Percentiles rank a stretch among this genome's conserved stretches.
Evolutionary conservation across 495 filamentous ascomycete genomes (phyloP).

Genomic region (Neurospora sp.): DNA sequence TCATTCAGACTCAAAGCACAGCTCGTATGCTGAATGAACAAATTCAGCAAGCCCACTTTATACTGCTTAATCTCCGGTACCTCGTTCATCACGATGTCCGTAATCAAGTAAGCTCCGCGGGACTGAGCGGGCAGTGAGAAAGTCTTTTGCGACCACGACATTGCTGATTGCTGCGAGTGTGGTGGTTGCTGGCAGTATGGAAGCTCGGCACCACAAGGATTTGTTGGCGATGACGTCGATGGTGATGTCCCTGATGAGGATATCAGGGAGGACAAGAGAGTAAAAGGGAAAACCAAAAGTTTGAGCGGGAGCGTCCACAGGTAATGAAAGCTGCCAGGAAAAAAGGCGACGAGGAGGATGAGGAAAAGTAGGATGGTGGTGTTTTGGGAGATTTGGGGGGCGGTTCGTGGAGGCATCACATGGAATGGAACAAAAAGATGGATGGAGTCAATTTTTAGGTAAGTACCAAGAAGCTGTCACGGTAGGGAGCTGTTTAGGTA

Average conservation of each 20-base stretch:
- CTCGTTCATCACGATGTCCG: conserved; percentile 52
- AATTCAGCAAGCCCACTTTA: conserved; percentile 76
- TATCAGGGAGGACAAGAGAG: conserved; percentile 8
- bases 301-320: conserved; percentile 34
- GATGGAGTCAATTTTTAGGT: not conserved
- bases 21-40: conserved; percentile 87
- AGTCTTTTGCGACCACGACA: conserved; percentile 72
- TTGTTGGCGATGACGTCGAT: not conserved
- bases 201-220: not conserved
- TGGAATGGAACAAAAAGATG: not conserved
- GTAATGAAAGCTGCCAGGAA: conserved; percentile 43
- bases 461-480: not conserved
- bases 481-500: not conserved
- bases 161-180: conserved; percentile 3
- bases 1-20: conserved; percentile 84
- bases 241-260: not conserved
- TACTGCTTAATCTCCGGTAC: conserved; percentile 70
- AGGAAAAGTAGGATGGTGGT: conserved; percentile 36
- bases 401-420: not conserved
- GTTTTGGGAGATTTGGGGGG: conserved; percentile 9
- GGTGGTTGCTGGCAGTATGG: conserved; percentile 6
- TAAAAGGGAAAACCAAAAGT: conserved; percentile 11
- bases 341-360: conserved; percentile 43
- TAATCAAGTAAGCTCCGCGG: conserved; percentile 86
- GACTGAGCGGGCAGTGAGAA: conserved; percentile 62